Evolutionary conservation across 805 yeast species (phyloP).

Genomic region (Nakazawaea ambrosiae): DNA sequence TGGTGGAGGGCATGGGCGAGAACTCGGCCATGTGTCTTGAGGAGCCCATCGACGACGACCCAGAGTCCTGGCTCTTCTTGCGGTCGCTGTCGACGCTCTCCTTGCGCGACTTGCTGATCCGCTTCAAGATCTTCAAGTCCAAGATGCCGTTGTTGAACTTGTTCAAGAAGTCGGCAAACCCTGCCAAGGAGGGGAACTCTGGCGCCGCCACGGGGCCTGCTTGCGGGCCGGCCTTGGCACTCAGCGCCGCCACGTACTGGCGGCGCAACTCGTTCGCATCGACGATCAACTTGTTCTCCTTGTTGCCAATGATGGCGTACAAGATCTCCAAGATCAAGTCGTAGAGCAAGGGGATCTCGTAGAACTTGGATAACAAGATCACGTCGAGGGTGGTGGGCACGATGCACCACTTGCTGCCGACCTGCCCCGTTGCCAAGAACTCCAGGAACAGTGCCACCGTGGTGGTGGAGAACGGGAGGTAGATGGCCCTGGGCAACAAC

Average conservation of each 20-base stretch:
- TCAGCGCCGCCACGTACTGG: conserved; percentile 11
- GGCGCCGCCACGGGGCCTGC: conserved; percentile 13
- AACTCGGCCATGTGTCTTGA: neutral
- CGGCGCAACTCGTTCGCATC: conserved; percentile 29
- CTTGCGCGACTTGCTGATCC: conserved; percentile 29
- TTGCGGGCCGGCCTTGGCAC: conserved; percentile 7
- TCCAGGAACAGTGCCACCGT: conserved; percentile 64
- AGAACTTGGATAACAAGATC: conserved; percentile 54
- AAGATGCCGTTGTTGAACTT: conserved; percentile 62
- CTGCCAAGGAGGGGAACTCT: conserved; percentile 27
- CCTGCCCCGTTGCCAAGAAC: conserved; percentile 72
- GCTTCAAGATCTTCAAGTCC: conserved; percentile 46
- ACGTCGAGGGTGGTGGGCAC: conserved; percentile 64
- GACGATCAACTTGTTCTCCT: conserved; percentile 44
- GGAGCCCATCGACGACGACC: neutral
- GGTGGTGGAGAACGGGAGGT: conserved; percentile 57
- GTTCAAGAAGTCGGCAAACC: conserved; percentile 47
- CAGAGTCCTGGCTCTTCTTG: conserved; percentile 1
- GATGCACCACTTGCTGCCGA: conserved; percentile 68
- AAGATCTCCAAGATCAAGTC: conserved; percentile 63
- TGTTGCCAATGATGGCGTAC: conserved; percentile 62
- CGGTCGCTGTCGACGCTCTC: conserved; percentile 5
- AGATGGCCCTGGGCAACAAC: conserved; percentile 59
- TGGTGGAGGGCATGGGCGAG: conserved; percentile 3
- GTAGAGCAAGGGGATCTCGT: conserved; percentile 62